Conservation (phyloP, 2,329 filamentous ascomycete species). For the Arthrobotrys megalospora region DNA sequence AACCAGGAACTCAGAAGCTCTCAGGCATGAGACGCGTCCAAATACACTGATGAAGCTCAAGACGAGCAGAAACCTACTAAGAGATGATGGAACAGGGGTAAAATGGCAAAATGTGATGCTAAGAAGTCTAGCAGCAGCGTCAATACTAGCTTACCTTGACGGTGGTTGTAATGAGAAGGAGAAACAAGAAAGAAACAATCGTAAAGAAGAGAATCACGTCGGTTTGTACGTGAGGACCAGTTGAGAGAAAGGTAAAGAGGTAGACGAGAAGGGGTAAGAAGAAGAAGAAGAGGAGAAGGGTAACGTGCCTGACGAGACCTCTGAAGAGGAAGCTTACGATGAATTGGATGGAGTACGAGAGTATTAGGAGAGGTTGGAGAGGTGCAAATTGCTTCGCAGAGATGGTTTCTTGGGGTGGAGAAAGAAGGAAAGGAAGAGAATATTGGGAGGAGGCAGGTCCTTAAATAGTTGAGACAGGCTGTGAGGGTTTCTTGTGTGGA, state of each 20-base stretch:
- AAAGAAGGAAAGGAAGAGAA: constrained; percentile 26
- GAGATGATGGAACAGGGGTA: neutral
- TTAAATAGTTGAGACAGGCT: constrained; percentile 24
- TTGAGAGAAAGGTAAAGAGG: constrained; percentile 15
- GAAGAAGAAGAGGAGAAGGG: constrained; percentile 12
- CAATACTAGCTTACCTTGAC: constrained; percentile 13
- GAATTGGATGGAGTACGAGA: constrained; percentile 5
- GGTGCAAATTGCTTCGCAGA: constrained; percentile 9
- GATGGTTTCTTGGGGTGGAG: constrained; percentile 23
- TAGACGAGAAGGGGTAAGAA: neutral
- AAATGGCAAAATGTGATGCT: neutral
- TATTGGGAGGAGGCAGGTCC: neutral
- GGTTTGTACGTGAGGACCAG: constrained; percentile 45
- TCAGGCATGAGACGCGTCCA: neutral
- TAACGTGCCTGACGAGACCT: constrained; percentile 8
- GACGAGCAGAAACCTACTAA: neutral
- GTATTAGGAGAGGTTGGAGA: constrained; percentile 1
- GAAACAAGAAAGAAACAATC: neutral
- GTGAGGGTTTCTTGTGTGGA: neutral
- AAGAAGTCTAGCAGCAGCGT: neutral
- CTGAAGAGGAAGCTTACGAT: constrained; percentile 9
- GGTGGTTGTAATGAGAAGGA: neutral
- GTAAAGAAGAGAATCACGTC: constrained; percentile 48
- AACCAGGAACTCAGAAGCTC: neutral
- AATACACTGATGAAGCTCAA: neutral